Evolutionary conservation across 2,329 filamentous ascomycete species (phyloP).

Genomic region (Xylaria sp.): DNA sequence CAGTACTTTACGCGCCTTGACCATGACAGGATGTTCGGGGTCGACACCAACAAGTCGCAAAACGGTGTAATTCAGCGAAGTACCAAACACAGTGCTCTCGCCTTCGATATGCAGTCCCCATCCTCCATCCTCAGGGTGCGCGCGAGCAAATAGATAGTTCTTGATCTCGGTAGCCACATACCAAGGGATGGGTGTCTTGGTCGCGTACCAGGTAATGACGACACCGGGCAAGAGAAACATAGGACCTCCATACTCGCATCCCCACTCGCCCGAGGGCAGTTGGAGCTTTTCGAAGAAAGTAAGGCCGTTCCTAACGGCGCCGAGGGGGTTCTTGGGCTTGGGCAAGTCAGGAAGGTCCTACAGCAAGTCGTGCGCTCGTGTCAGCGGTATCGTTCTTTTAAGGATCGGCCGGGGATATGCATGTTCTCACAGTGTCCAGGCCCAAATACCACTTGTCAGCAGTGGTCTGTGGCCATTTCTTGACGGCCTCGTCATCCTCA

Average conservation of each 20-base stretch:
- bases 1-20: constrained; percentile 83
- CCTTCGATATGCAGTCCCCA: constrained; percentile 98
- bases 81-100: constrained; percentile 92
- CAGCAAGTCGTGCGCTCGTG: constrained; percentile 25
- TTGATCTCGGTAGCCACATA: constrained; percentile 88
- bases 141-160: constrained; percentile 88
- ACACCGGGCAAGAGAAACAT: constrained; percentile 94
- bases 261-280: constrained; percentile 91
- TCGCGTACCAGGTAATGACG: constrained; percentile 88
- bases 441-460: constrained; percentile 93
- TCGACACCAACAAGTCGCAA: constrained; percentile 85
- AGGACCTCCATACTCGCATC: constrained; percentile 95
- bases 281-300: constrained; percentile 91
- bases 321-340: constrained; percentile 75
- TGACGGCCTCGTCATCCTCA: constrained; percentile 73
- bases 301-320: constrained; percentile 84
- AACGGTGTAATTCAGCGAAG: constrained; percentile 84
- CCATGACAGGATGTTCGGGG: constrained; percentile 84
- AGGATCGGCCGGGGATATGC: neutral
- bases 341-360: constrained; percentile 81
- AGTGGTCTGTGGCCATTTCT: constrained; percentile 84
- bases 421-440: constrained; percentile 73
- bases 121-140: constrained; percentile 88
- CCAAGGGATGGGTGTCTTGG: constrained; percentile 84
- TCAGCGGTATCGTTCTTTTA: constrained; percentile 17